Evolutionary conservation across 345 rosid species (phyloP), one percentile per base, ranked within the genome.

Genomic region (Trapa incisa): DNA sequence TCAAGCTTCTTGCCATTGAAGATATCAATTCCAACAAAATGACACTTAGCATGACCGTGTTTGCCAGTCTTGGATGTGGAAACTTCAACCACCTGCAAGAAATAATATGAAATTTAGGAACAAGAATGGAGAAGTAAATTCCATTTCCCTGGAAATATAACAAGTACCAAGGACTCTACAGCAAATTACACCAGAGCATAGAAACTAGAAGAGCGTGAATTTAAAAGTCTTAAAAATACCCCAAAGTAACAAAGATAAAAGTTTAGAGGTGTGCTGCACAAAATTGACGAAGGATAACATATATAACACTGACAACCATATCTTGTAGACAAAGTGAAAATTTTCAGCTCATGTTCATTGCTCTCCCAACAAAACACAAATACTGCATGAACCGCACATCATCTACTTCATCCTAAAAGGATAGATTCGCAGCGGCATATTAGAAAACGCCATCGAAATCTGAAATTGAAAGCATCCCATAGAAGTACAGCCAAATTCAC

Each of bases 21-120:
- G 48, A 68, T 56, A 41, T 68, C 71, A 58, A 68, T 68, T 7
- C 17, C 71, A 17, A 68, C 71, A 57, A 68, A 68, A 47, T 68
- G 71, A 68, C 71, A 68, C 71, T 68, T 68, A 38, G 71, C 71
- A 67, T 67, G 70, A 33, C 70, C 70, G 47, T 67, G 70, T 61
- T 67, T 67, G 47, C 70, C 70, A 4, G 71, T 68, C 47, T 68
- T 68, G 63, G 71, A 68, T 56, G 71, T 68, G 11, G 71, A 68
- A 57, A 68, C 71, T 38, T 68, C 71, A 12, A 68, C 64, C 38
- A 68, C 71, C 71, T 68, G 71, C 17, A 62, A 12, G 3, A 62
- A 62, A 37, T 8, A 37, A 3, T 41, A 41, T 41, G 43, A 41
- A 41, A 41, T 3, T 41, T 8, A 41, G 43, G 43, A 4, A 41